These are phyloP conservation scores for Alternaria conjuncta DNA, from an alignment of 2,329 filamentous ascomycete genomes.

Conservation along the genomic window DNA sequence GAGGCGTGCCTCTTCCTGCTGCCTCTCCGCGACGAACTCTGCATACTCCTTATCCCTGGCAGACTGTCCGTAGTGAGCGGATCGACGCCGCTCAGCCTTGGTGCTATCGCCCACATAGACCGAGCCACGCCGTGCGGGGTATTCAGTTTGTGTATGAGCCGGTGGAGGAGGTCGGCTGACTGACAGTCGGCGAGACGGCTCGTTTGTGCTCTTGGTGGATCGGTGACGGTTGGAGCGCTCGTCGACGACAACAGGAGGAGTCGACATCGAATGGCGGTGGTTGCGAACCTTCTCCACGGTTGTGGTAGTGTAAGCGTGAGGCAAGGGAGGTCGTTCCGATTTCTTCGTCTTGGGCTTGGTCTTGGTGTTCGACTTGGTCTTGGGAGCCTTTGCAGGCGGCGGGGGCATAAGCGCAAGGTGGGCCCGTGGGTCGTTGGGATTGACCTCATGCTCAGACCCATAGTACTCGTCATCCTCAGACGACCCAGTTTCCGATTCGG, in stretches of 20 bases:
- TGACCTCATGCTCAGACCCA: constrained; percentile 8
- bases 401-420: constrained; percentile 36
- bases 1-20: neutral
- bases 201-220: constrained; percentile 23
- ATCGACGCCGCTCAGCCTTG: constrained; percentile 33
- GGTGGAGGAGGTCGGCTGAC: constrained; percentile 44
- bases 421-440: constrained; percentile 7
- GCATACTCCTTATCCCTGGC: constrained; percentile 4
- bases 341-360: constrained; percentile 4
- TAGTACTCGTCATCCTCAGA: constrained; percentile 20
- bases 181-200: constrained; percentile 27
- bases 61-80: constrained; percentile 35
- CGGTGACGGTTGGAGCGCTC: constrained; percentile 20
- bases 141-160: constrained; percentile 39
- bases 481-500: constrained; percentile 18
- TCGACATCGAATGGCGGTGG: constrained; percentile 12
- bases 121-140: constrained; percentile 29
- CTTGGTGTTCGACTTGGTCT: constrained; percentile 16
- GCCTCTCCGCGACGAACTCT: constrained; percentile 8
- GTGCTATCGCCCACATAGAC: constrained; percentile 36
- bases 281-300: constrained; percentile 16
- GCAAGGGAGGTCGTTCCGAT: constrained; percentile 28
- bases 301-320: constrained; percentile 36
- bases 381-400: constrained; percentile 19
- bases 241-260: constrained; percentile 23